Evolutionary conservation across 2,329 filamentous ascomycete species (phyloP), one percentile per base, ranked within the genome.

Genomic region (Shiraia sp.): DNA sequence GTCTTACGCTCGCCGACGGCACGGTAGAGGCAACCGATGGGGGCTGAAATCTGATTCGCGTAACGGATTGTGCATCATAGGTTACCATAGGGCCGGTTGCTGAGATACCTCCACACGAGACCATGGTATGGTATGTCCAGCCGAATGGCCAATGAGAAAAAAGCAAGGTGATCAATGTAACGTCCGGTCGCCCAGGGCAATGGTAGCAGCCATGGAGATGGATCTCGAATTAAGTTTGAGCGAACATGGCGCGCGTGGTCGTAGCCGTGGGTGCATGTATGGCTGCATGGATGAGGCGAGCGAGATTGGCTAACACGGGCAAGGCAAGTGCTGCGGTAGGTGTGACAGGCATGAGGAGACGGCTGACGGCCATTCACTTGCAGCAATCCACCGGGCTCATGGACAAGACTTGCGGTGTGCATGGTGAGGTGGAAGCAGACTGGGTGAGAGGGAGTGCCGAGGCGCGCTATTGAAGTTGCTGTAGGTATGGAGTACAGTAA

Each of bases 371-470:
- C 17, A 23, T 13, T n/a, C n/a, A n/a, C n/a, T n/a, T n/a, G 23
- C 16, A 9, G 19, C 5, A 12, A 32, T 26, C 29, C 25, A 37
- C 26, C 31, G 17, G 38, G 32, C 24, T 29, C 35, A 35, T 37
- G 41, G 41, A 40, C 42, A 33, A 37, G 44, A 47, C 32, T 46
- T 51, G 43, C 49, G 48, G 51, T 54, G 51, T 52, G 51, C 45
- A 47, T 51, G 48, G 22, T 49, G 47, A 40, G 27, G 41, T 47
- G 44, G 29, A 40, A 38, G 36, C 15, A 31, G 36, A 42, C 14
- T 32, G 34, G 24, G 27, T 13, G 25, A 23, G 19, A 22, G 4
- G n/a, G 17, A 14, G 37, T 38, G 42, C 39, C 30, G 22, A 40
- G 43, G 27, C 15, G 32, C 35, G 42, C 40, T 32, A 42, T 43